phyloP scores from a whole-genome alignment of 2,329 filamentous ascomycete genomes.

The Fusarium chlamydosporum region DNA sequence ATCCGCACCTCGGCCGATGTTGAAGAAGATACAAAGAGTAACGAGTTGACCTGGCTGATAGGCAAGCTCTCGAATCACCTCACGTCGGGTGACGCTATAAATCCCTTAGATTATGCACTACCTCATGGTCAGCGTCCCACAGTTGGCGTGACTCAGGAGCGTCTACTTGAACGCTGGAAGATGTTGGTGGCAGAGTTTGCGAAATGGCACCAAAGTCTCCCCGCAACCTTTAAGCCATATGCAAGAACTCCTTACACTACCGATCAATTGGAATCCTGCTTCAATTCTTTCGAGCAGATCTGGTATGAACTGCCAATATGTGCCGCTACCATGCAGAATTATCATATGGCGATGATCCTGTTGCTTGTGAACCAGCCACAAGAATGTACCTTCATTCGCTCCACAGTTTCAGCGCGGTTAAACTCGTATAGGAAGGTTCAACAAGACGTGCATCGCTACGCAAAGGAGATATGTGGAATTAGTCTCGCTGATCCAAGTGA shows the following conservation, averaged over 20 bases:
- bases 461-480: slow-evolving; percentile 45
- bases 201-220: slow-evolving; percentile 41
- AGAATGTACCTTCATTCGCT: slow-evolving; percentile 46
- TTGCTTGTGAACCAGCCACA: slow-evolving; percentile 66
- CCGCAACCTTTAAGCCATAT: slow-evolving; percentile 29
- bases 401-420: slow-evolving; percentile 42
- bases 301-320: slow-evolving; percentile 76
- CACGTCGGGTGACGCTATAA: slow-evolving; percentile 67
- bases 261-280: not conserved
- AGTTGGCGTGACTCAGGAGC: slow-evolving; percentile 44
- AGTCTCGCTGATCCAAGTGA: slow-evolving; percentile 41
- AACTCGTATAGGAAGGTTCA: slow-evolving; percentile 42
- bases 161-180: slow-evolving; percentile 38
- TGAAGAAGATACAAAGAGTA: slow-evolving; percentile 74
- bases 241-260: slow-evolving; percentile 29
- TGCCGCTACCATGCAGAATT: slow-evolving; percentile 75
- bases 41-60: slow-evolving; percentile 75
- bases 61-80: slow-evolving; percentile 77
- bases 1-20: slow-evolving; percentile 64
- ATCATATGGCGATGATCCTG: slow-evolving; percentile 74
- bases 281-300: slow-evolving; percentile 63
- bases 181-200: slow-evolving; percentile 34
- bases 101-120: slow-evolving; percentile 49
- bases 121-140: slow-evolving; percentile 35
- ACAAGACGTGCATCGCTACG: slow-evolving; percentile 31